Conservation (phyloP, 192 early-diverging fungal genomes). For the Coemansia sp. region DNA sequence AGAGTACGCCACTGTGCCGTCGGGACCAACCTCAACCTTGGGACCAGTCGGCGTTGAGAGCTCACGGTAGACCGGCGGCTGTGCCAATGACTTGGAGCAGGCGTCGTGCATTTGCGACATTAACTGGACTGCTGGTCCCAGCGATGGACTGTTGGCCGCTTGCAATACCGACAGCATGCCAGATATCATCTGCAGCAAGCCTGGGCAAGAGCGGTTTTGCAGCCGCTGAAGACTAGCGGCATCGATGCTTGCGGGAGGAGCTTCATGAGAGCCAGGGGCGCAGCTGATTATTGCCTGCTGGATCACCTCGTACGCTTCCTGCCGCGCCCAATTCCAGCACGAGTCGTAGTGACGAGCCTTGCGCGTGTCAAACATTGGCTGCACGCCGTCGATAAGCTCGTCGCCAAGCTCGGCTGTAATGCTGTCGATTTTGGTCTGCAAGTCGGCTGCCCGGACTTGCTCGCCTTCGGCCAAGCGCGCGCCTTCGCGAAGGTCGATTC, state of each 20-base stretch:
- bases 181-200: constrained; percentile 71
- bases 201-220: constrained; percentile 75
- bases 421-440: constrained; percentile 73
- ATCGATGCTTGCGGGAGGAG: constrained; percentile 56
- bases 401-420: constrained; percentile 85
- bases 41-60: constrained; percentile 78
- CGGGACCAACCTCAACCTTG: constrained; percentile 62
- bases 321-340: constrained; percentile 90
- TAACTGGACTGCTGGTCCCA: constrained; percentile 49
- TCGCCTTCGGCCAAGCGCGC: constrained; percentile 61
- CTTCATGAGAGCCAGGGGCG: constrained; percentile 71
- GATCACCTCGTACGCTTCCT: constrained; percentile 49
- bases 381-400: constrained; percentile 65
- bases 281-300: constrained; percentile 80
- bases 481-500: constrained; percentile 69
- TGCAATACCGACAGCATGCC: constrained; percentile 55
- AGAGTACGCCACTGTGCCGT: constrained; percentile 71
- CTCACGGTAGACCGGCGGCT: constrained; percentile 78
- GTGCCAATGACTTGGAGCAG: constrained; percentile 66
- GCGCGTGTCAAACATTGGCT: constrained; percentile 66
- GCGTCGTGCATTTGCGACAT: constrained; percentile 68
- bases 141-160: constrained; percentile 64
- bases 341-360: constrained; percentile 90
- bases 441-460: constrained; percentile 51
- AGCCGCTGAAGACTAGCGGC: constrained; percentile 34